Evolutionary conservation across 495 filamentous ascomycete genomes (phyloP), one percentile per base, ranked within the genome.

Genomic region (Lepraria neglecta): DNA sequence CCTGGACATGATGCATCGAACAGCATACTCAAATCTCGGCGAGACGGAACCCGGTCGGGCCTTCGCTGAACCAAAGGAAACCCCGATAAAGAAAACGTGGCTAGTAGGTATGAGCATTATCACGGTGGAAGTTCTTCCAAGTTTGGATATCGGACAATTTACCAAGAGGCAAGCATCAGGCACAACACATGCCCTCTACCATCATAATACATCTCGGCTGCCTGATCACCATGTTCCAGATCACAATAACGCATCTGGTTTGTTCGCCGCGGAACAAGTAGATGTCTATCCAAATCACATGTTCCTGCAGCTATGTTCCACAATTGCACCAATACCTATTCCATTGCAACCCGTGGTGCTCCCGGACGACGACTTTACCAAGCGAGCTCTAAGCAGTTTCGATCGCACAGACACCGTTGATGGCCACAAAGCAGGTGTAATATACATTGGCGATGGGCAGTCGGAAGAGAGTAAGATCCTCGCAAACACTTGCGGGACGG

Each of bases 1-100:
- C 27, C 85, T 97, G 45, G 95, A 99, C 71, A 87, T 97, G 77
- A 92, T 99, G 88, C 91, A 96, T 67, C 80, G 91, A 61, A 86
- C 91, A 44, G 85, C 91, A 12, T 96, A 87, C 71, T 90, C 90
- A 0, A 90, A 96, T 71, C 79, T 89, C 56, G 88, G 82, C 45
- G 76, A 81, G 55, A 81, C 80, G 11, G 79, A 73, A 2, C 82
- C 86, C 21, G 85, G 89, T 59, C 82, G 83, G 14, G 76, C 83
- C 6, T 87, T 88, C 62, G 81, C 77, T 19, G 67, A 74, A 46
- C 76, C 83, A 10, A 75, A 77, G 11, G 86, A 89, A 70, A 89
- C 87, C 6, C 80, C 83, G 48, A 84, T 88, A 30, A 87, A 84
- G 70, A 90, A 86, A 72, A 86, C 87, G 3, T 97, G 91, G 91